Conservation (phyloP, 495 filamentous ascomycete species). For the Paragyromitra xinjiangensis region DNA sequence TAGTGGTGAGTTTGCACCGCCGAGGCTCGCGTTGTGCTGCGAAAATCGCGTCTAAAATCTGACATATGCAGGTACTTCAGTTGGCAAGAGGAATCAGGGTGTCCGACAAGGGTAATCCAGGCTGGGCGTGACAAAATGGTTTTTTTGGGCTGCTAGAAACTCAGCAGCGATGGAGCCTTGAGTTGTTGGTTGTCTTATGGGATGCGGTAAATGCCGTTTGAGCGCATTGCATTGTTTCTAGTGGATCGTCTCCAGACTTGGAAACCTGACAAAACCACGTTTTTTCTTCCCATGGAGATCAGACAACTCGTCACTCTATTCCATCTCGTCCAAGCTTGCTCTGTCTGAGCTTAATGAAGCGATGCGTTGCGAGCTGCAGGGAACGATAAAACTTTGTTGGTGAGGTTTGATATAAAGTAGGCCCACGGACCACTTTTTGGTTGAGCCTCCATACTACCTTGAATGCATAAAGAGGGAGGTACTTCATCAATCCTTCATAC, state of each 20-base stretch:
- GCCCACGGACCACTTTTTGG: slow-evolving; percentile 5
- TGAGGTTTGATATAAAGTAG: background rate
- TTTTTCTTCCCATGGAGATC: slow-evolving; percentile 1
- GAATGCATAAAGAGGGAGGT: background rate
- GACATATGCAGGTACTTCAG: background rate
- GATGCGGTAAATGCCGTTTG: background rate
- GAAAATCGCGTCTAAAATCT: background rate
- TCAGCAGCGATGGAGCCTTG: background rate
- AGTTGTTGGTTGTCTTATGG: background rate
- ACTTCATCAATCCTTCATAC: background rate
- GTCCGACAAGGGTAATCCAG: background rate
- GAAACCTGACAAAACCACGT: background rate
- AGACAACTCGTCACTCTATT: background rate
- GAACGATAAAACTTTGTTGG: background rate
- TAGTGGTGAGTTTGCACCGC: background rate
- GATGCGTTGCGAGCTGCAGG: background rate
- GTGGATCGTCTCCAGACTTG: background rate
- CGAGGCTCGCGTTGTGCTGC: background rate
- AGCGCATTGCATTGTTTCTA: background rate
- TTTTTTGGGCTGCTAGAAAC: background rate
- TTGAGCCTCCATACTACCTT: background rate
- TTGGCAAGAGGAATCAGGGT: background rate
- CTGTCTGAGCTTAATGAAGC: background rate
- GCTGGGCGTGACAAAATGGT: background rate
- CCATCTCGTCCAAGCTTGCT: background rate